These are phyloP conservation scores for Arachis hypogaea DNA, from an alignment of 306 rosid genomes.

Conservation along the genomic window DNA sequence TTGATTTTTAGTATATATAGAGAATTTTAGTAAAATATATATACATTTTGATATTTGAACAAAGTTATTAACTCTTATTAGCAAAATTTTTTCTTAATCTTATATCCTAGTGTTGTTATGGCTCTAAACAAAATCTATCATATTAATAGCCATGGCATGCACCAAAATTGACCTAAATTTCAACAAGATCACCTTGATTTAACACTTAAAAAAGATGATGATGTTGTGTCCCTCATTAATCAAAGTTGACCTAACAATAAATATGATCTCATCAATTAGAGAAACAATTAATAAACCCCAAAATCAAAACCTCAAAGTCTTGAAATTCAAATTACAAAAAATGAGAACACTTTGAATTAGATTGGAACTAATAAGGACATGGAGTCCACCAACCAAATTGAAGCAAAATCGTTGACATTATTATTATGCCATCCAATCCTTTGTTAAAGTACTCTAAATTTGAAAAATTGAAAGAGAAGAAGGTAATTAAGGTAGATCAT, in stretches of 20 bases:
- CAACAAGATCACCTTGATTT: background rate
- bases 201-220: slow-evolving; percentile 1
- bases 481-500: slow-evolving; percentile 27
- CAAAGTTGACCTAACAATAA: slow-evolving; percentile 28
- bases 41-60: no score
- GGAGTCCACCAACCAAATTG: slow-evolving; percentile 28
- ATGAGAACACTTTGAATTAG: slow-evolving; percentile 29
- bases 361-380: slow-evolving; percentile 25
- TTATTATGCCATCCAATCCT: slow-evolving; percentile 23
- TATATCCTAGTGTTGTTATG: no score
- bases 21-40: no score
- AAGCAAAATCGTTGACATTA: slow-evolving; percentile 61
- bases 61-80: no score
- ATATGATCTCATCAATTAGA: slow-evolving; percentile 15
- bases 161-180: background rate
- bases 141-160: background rate
- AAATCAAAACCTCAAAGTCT: no score
- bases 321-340: slow-evolving; percentile 33
- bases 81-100: no score
- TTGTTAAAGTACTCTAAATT: background rate
- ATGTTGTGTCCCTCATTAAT: slow-evolving; percentile 18
- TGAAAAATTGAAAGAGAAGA: slow-evolving; percentile 4
- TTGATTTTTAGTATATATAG: no score
- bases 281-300: no score
- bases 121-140: background rate